Evolutionary conservation across 805 yeast genomes (phyloP).

Genomic region (Jamesozyma piceae): DNA sequence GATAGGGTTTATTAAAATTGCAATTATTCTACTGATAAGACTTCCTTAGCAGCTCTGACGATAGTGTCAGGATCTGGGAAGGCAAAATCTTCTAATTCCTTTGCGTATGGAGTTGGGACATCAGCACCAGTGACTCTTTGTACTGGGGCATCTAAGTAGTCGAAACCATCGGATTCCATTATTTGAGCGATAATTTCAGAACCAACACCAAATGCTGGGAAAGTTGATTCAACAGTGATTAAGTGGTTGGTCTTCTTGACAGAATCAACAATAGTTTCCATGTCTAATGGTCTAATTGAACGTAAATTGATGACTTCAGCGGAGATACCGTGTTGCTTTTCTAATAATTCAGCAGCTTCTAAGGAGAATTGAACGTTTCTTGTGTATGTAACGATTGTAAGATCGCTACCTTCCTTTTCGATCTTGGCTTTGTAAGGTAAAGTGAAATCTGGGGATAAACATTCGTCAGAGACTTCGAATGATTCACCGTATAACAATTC

Average conservation of each 20-base stretch:
- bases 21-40: slow-evolving; percentile 49
- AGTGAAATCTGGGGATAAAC: slow-evolving; percentile 75
- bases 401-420: slow-evolving; percentile 86
- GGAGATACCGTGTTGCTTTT: slow-evolving; percentile 74
- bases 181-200: slow-evolving; percentile 95
- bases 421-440: slow-evolving; percentile 91
- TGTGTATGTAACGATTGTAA: slow-evolving; percentile 83
- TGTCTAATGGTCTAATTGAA: slow-evolving; percentile 93
- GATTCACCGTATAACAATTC: slow-evolving; percentile 90
- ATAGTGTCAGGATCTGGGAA: slow-evolving; percentile 95
- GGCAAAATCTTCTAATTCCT: slow-evolving; percentile 92
- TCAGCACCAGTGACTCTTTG: slow-evolving; percentile 99
- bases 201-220: slow-evolving; percentile 98
- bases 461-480: slow-evolving; percentile 85
- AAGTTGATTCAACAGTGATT: slow-evolving; percentile 93
- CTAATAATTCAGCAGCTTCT: slow-evolving; percentile 81
- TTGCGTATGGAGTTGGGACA: slow-evolving; percentile 98
- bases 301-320: slow-evolving; percentile 95
- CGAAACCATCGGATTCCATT: slow-evolving; percentile 97
- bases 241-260: slow-evolving; percentile 96
- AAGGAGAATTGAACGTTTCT: slow-evolving; percentile 81
- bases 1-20: background rate
- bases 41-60: slow-evolving; percentile 77
- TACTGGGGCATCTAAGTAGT: slow-evolving; percentile 96
- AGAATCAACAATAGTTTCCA: slow-evolving; percentile 72